Conservation (phyloP, 2,329 filamentous ascomycete genomes). For the Onygena corvina region DNA sequence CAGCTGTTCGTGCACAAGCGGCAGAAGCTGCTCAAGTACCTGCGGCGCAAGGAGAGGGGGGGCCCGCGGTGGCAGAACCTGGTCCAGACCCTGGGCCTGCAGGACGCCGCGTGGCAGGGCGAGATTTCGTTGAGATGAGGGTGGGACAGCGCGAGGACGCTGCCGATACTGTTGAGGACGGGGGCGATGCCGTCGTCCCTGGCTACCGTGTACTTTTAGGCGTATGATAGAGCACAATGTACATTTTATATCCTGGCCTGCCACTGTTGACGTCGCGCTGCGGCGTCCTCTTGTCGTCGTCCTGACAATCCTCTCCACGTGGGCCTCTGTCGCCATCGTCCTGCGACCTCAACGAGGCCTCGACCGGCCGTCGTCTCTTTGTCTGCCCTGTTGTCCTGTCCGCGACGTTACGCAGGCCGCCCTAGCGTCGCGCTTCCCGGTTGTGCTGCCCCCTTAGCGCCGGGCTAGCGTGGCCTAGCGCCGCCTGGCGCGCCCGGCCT, state of each 20-base stretch:
- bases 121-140: constrained; percentile 63
- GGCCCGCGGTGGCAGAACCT: constrained; percentile 82
- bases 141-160: background rate
- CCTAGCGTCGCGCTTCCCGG: background rate
- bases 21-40: constrained; percentile 77
- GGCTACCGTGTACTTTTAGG: constrained; percentile 6
- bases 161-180: no score
- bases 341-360: no score
- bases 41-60: constrained; percentile 80
- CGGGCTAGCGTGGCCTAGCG: background rate
- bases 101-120: constrained; percentile 76
- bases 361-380: background rate
- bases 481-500: no score
- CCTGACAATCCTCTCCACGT: background rate
- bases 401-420: background rate
- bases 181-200: no score
- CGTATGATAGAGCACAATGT: background rate
- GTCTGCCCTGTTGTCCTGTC: background rate
- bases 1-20: constrained; percentile 73
- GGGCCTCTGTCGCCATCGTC: background rate
- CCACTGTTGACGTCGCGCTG: no score
- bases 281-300: background rate
- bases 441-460: background rate
- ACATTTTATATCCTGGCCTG: background rate
- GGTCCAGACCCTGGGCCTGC: constrained; percentile 71